phyloP scores from a whole-genome alignment of 345 rosid genomes.

The Murraya paniculata region DNA sequence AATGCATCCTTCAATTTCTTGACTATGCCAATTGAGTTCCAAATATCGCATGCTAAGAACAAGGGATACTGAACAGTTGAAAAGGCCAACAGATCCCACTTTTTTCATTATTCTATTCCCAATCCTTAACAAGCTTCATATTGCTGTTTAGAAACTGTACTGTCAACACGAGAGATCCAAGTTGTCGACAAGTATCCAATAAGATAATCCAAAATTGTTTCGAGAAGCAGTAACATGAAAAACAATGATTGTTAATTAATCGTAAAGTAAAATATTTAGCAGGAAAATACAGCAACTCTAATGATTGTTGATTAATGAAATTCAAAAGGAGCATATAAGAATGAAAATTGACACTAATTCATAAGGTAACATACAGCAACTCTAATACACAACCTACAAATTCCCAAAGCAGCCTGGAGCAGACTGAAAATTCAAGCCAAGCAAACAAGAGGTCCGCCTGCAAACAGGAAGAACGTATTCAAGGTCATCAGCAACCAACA shows the following conservation, averaged over 20 bases:
- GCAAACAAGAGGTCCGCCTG: conserved; percentile 19
- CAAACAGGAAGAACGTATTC: conserved; percentile 19
- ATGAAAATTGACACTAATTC: conserved; percentile 6
- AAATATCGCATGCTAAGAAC: not conserved
- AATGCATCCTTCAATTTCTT: too few species aligned
- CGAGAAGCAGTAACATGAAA: not conserved
- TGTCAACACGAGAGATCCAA: not conserved
- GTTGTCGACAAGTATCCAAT: not conserved
- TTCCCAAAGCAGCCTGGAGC: conserved; percentile 22
- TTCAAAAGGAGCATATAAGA: conserved; percentile 5
- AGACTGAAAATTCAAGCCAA: conserved; percentile 18
- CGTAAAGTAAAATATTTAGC: not conserved
- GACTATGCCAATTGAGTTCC: not conserved
- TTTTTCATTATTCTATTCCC: too few species aligned
- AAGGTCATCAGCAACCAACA: conserved; percentile 9
- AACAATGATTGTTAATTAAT: conserved; percentile 5
- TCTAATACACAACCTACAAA: conserved; percentile 25
- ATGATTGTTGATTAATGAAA: not conserved
- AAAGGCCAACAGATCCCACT: too few species aligned
- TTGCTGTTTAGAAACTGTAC: not conserved
- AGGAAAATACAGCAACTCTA: not conserved
- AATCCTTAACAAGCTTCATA: not conserved
- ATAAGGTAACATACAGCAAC: conserved; percentile 16
- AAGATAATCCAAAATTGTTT: not conserved
- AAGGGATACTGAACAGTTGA: not conserved